Conservation (phyloP, 2,329 filamentous ascomycete genomes). For the Fusarium oligoseptatum region DNA sequence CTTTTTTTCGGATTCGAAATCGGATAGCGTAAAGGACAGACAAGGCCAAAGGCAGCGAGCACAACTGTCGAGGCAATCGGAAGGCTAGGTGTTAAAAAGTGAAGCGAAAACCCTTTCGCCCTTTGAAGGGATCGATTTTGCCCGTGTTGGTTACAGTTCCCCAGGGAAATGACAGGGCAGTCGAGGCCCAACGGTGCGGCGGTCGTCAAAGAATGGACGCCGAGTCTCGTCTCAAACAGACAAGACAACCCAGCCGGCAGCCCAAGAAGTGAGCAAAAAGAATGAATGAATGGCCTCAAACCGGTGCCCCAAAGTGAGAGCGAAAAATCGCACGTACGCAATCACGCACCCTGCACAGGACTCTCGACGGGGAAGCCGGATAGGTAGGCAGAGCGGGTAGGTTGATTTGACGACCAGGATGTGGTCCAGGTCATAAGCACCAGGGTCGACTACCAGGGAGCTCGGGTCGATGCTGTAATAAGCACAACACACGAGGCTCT, state of each 20-base stretch:
- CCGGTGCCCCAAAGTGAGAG: constrained; percentile 28
- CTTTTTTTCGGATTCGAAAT: constrained; percentile 25
- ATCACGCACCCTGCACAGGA: constrained; percentile 38
- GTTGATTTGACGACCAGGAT: constrained; percentile 38
- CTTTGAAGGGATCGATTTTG: constrained; percentile 21
- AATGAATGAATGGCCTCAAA: constrained; percentile 18
- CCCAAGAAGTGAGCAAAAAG: constrained; percentile 25
- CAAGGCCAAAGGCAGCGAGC: constrained; percentile 23
- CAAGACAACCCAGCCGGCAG: constrained; percentile 43
- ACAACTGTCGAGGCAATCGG: constrained; percentile 33
- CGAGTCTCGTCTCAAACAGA: constrained; percentile 39
- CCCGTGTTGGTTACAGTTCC: constrained; percentile 29
- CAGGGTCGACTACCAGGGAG: constrained; percentile 34
- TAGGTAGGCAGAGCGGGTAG: constrained; percentile 40
- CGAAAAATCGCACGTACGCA: constrained; percentile 43
- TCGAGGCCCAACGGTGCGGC: constrained; percentile 29
- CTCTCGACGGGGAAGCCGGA: constrained; percentile 46
- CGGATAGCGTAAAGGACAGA: constrained; percentile 23
- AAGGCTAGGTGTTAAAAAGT: constrained; percentile 22
- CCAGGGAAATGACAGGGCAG: constrained; percentile 30
- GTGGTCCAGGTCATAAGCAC: constrained; percentile 30
- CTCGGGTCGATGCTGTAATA: constrained; percentile 37
- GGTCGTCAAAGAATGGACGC: constrained; percentile 35
- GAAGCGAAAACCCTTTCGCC: constrained; percentile 29
- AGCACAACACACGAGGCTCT: constrained; percentile 24